phyloP scores from a whole-genome alignment of 2,329 filamentous ascomycete genomes.

The Xylaria sp. region DNA sequence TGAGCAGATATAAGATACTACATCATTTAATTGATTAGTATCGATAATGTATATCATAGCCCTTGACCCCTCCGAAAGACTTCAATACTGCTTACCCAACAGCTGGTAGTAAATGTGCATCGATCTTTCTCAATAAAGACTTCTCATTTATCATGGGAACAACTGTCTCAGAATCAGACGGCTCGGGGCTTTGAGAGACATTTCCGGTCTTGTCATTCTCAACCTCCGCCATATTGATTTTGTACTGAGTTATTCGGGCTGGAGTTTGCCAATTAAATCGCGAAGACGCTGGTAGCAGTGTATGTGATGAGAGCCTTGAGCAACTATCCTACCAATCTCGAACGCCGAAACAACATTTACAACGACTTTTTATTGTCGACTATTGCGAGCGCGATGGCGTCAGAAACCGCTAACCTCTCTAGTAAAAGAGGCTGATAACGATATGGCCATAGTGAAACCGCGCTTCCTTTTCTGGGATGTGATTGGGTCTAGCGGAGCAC shows the following conservation, averaged over 20 bases:
- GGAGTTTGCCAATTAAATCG: background rate
- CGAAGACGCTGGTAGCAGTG: background rate
- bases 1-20: constrained; percentile 62
- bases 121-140: constrained; percentile 66
- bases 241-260: background rate
- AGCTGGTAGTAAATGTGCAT: constrained; percentile 61
- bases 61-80: background rate
- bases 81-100: constrained; percentile 52
- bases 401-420: constrained; percentile 23
- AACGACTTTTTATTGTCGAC: background rate
- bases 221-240: constrained; percentile 21
- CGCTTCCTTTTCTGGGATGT: constrained; percentile 5
- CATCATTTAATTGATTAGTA: constrained; percentile 7
- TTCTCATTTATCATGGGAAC: constrained; percentile 60
- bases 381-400: constrained; percentile 23
- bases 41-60: background rate
- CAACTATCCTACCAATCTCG: background rate
- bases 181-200: constrained; percentile 31
- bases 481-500: constrained; percentile 34
- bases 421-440: constrained; percentile 13
- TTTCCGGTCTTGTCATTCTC: constrained; percentile 35
- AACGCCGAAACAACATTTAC: background rate
- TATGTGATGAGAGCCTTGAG: background rate
- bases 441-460: background rate
- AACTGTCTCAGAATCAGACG: constrained; percentile 40